A percentile compares a stretch with the other conserved stretches of the same genome.
phyloP scores from a whole-genome alignment of 2,329 filamentous ascomycete genomes.

The Beauveria asiatica region DNA sequence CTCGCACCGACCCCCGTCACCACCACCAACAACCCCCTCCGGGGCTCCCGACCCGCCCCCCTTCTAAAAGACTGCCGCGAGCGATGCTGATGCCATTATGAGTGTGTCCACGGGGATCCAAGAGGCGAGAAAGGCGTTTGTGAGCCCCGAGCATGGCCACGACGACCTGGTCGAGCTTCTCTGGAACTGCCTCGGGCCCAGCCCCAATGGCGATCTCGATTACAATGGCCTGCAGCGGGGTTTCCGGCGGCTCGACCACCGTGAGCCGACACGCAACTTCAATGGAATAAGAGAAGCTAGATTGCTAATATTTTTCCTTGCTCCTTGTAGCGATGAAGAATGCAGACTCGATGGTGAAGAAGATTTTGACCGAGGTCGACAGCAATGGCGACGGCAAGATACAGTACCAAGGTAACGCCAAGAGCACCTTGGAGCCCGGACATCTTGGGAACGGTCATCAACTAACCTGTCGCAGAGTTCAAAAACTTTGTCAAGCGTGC shows the following conservation, averaged over 20 bases:
- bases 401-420: constrained; percentile 67
- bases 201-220: constrained; percentile 71
- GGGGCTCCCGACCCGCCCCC: constrained; percentile 7
- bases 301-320: constrained; percentile 16
- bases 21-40: constrained; percentile 3
- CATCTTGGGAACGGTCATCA: neutral
- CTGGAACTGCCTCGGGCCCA: constrained; percentile 75
- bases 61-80: constrained; percentile 17
- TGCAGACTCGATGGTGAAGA: constrained; percentile 74
- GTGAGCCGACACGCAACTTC: constrained; percentile 39
- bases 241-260: constrained; percentile 82
- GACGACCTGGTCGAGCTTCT: constrained; percentile 76
- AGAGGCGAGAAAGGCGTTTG: constrained; percentile 55
- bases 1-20: neutral
- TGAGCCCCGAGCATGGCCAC: constrained; percentile 68
- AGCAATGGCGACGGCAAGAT: constrained; percentile 83
- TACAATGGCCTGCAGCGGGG: constrained; percentile 77
- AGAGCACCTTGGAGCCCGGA: neutral
- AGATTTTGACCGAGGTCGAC: constrained; percentile 76
- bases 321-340: constrained; percentile 62
- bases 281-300: neutral
- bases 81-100: constrained; percentile 29
- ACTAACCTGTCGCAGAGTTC: constrained; percentile 57
- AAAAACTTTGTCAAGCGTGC: constrained; percentile 78
- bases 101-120: constrained; percentile 39